Evolutionary conservation across 768 basidiomycete genomes (phyloP).

Genomic region (Boletales sp.): DNA sequence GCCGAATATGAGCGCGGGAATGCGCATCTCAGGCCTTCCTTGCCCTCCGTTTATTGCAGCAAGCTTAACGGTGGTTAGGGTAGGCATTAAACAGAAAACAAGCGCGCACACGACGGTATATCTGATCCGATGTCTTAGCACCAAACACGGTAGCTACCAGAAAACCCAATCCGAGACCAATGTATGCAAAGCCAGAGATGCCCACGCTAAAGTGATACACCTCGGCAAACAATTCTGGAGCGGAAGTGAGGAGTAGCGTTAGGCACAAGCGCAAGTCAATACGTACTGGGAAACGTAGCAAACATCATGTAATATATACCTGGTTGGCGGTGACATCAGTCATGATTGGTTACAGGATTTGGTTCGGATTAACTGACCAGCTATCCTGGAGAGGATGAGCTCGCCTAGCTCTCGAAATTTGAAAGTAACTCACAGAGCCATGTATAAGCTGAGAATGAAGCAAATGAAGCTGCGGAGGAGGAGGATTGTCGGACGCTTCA

Average conservation of each 20-base stretch:
- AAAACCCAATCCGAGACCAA: slow-evolving; percentile 56
- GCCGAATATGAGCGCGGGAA: slow-evolving; percentile 67
- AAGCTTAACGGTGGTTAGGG: slow-evolving; percentile 1
- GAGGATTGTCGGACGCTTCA: slow-evolving; percentile 56
- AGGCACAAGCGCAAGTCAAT: neutral
- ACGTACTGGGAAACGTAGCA: slow-evolving; percentile 57
- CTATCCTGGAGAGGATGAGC: slow-evolving; percentile 39
- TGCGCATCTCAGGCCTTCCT: slow-evolving; percentile 70
- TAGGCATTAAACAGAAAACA: neutral
- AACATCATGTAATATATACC: slow-evolving; percentile 73
- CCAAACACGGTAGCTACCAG: slow-evolving; percentile 45
- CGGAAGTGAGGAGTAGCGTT: neutral
- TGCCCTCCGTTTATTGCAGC: slow-evolving; percentile 49
- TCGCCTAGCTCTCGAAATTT: neutral
- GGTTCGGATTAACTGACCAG: slow-evolving; percentile 39
- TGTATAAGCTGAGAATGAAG: slow-evolving; percentile 68
- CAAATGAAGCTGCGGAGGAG: slow-evolving; percentile 62
- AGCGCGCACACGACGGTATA: slow-evolving; percentile 45
- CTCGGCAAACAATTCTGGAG: slow-evolving; percentile 39
- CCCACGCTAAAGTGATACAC: slow-evolving; percentile 53
- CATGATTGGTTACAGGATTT: neutral
- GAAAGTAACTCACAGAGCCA: slow-evolving; percentile 56
- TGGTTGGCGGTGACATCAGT: slow-evolving; percentile 11
- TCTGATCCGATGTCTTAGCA: slow-evolving; percentile 41
- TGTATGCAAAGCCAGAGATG: slow-evolving; percentile 50